phyloP scores from a whole-genome alignment of 2,329 filamentous ascomycete genomes.

The Pyrenochaeta sp. region DNA sequence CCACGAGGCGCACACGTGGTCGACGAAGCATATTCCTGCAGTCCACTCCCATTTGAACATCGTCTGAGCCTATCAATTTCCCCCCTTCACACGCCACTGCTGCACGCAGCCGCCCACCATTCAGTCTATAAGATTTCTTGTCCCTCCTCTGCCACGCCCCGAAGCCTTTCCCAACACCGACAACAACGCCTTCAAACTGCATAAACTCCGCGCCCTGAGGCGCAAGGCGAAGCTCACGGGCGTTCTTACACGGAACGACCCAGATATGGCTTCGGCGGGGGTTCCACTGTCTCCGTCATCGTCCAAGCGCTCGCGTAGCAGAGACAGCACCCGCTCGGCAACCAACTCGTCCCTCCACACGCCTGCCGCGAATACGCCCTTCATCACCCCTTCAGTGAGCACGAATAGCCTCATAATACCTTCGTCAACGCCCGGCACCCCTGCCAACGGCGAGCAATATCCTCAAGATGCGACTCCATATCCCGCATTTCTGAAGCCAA shows the following conservation, averaged over 20 bases:
- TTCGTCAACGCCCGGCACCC: conserved; percentile 19
- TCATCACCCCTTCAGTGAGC: conserved; percentile 39
- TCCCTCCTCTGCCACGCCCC: conserved; percentile 22
- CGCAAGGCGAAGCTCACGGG: conserved; percentile 50
- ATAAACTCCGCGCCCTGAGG: conserved; percentile 51
- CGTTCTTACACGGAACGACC: conserved; percentile 32
- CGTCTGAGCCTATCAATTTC: conserved; percentile 11
- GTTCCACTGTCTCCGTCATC: conserved; percentile 46
- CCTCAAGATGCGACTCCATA: conserved; percentile 42
- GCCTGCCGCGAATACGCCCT: conserved; percentile 32
- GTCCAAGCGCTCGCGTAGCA: conserved; percentile 51
- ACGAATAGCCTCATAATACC: conserved; percentile 44
- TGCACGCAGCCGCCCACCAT: conserved; percentile 23
- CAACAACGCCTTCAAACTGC: conserved; percentile 43
- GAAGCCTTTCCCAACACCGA: conserved; percentile 16
- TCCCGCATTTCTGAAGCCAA: conserved; percentile 63
- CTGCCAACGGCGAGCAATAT: conserved; percentile 17
- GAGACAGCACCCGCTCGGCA: conserved; percentile 46
- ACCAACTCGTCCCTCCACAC: conserved; percentile 37
- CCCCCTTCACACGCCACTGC: conserved; percentile 18
- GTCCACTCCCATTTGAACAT: not conserved
- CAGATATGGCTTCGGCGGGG: conserved; percentile 36
- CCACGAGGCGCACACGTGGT: conserved; percentile 22
- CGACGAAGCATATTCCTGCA: conserved; percentile 8
- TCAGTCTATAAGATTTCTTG: conserved; percentile 28